A percentile compares a stretch with the other conserved stretches of the same genome.
phyloP scores from a whole-genome alignment of 2,329 filamentous ascomycete species.

The Aspergillus brunneoviolaceus region DNA sequence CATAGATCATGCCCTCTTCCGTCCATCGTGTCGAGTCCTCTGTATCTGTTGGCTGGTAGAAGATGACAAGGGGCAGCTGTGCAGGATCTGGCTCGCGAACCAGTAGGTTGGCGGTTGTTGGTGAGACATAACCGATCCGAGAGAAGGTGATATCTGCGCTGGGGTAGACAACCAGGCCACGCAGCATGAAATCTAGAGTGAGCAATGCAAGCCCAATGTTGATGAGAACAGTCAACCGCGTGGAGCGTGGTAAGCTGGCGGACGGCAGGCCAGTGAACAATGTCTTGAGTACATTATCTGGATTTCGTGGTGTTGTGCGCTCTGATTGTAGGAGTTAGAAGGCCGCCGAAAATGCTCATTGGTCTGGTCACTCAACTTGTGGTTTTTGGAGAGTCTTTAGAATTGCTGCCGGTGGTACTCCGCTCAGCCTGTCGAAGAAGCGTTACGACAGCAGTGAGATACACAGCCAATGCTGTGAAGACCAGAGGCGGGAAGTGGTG shows the following conservation, averaged over 20 bases:
- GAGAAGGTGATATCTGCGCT: slow-evolving; percentile 78
- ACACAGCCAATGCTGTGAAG: slow-evolving; percentile 45
- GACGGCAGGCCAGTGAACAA: slow-evolving; percentile 76
- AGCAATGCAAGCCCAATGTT: slow-evolving; percentile 70
- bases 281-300: slow-evolving; percentile 54
- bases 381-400: not conserved
- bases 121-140: slow-evolving; percentile 81
- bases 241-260: slow-evolving; percentile 65
- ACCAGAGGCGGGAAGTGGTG: slow-evolving; percentile 39
- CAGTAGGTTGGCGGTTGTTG: slow-evolving; percentile 74
- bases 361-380: not conserved
- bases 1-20: slow-evolving; percentile 64
- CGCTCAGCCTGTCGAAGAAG: slow-evolving; percentile 15
- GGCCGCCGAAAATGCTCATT: not conserved
- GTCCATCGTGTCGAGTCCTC: slow-evolving; percentile 52
- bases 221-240: slow-evolving; percentile 66
- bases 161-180: slow-evolving; percentile 68
- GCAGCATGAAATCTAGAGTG: slow-evolving; percentile 74
- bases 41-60: slow-evolving; percentile 50
- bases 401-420: slow-evolving; percentile 1
- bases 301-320: not conserved
- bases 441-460: slow-evolving; percentile 42
- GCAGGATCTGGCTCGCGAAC: slow-evolving; percentile 77
- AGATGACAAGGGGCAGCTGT: slow-evolving; percentile 73
- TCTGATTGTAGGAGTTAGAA: not conserved